Conservation (phyloP, 257 asterid species). For the Cordia subcordata region DNA sequence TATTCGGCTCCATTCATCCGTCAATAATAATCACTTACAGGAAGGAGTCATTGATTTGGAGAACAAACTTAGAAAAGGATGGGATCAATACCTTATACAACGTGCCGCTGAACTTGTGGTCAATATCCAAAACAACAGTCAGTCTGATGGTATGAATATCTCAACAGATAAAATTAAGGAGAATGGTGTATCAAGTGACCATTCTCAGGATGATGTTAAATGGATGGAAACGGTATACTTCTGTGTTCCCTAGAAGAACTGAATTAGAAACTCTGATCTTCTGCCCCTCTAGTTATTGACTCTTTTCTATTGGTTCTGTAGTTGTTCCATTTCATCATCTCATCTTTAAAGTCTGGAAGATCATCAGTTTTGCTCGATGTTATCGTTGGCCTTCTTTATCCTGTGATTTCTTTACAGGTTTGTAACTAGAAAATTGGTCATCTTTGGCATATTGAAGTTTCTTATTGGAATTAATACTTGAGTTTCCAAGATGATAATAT, state of each 20-base stretch:
- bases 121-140: constrained; percentile 59
- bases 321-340: constrained; percentile 89
- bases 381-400: constrained; percentile 80
- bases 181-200: constrained; percentile 46
- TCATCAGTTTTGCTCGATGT: constrained; percentile 87
- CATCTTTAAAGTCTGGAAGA: constrained; percentile 95
- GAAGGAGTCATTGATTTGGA: constrained; percentile 30
- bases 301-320: constrained; percentile 33
- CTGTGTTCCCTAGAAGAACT: not conserved
- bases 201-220: constrained; percentile 73
- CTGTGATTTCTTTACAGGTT: constrained; percentile 91
- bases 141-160: constrained; percentile 48
- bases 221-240: constrained; percentile 98
- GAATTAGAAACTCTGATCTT: constrained; percentile 6
- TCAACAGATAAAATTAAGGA: constrained; percentile 35
- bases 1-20: constrained; percentile 62
- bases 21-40: constrained; percentile 31
- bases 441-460: too few species aligned
- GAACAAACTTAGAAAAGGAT: constrained; percentile 25
- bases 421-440: constrained; percentile 11
- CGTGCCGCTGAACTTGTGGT: constrained; percentile 69
- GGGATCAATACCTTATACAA: constrained; percentile 63
- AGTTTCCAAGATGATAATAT: too few species aligned
- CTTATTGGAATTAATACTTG: too few species aligned
- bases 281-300: not conserved